These are phyloP conservation scores for Brettanomyces custersianus DNA, from an alignment of 805 yeast species.

Conservation along the genomic window DNA sequence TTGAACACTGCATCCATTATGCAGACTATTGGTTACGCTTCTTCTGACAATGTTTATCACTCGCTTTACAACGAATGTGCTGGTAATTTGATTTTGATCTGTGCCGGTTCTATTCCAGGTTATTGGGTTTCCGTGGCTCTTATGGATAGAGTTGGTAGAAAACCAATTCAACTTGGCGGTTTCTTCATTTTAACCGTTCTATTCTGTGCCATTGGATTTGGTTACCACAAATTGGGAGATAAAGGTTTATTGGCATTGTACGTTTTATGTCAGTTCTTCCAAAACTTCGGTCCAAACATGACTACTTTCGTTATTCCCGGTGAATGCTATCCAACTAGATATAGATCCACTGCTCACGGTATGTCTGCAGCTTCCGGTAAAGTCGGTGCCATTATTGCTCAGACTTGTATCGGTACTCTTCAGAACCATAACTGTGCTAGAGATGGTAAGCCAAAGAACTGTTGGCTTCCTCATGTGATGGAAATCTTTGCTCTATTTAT, in stretches of 20 bases:
- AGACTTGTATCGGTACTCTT: conserved; percentile 78
- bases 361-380: conserved; percentile 89
- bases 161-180: conserved; percentile 71
- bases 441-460: conserved; percentile 38
- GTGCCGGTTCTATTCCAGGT: conserved; percentile 95
- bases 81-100: conserved; percentile 84
- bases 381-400: conserved; percentile 89
- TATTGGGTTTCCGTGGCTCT: conserved; percentile 82
- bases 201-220: conserved; percentile 79
- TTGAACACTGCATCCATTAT: conserved; percentile 74
- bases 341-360: conserved; percentile 94
- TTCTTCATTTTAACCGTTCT: conserved; percentile 62
- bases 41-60: conserved; percentile 58
- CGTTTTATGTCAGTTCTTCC: conserved; percentile 77
- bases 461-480: conserved; percentile 90
- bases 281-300: conserved; percentile 88
- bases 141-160: conserved; percentile 76
- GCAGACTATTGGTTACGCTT: conserved; percentile 77
- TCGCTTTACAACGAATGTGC: conserved; percentile 72
- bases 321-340: conserved; percentile 89
- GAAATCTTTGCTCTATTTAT: conserved; percentile 88
- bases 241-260: conserved; percentile 69
- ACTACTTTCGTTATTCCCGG: conserved; percentile 90
- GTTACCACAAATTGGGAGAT: conserved; percentile 59
- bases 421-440: conserved; percentile 68